Evolutionary conservation across 2,329 filamentous ascomycete species (phyloP).

Genomic region (Daldinia eschscholtzii): DNA sequence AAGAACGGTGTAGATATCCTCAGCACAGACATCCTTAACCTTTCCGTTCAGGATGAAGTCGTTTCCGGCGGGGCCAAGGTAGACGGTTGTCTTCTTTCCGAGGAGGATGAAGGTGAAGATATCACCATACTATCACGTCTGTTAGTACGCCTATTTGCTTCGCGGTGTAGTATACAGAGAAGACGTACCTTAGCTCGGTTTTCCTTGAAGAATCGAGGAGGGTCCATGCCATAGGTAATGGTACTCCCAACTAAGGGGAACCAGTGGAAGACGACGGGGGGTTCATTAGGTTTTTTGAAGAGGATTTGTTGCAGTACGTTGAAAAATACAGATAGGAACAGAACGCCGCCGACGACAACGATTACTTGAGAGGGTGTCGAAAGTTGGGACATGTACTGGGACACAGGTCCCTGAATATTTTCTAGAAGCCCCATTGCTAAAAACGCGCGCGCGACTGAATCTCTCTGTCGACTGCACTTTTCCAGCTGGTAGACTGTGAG

Average conservation of each 20-base stretch:
- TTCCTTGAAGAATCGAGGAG: conserved; percentile 85
- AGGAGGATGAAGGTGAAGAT: conserved; percentile 91
- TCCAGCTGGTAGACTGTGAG: conserved; percentile 11
- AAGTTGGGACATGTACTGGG: conserved; percentile 64
- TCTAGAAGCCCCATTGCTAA: conserved; percentile 68
- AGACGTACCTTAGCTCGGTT: conserved; percentile 77
- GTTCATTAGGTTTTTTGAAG: conserved; percentile 84
- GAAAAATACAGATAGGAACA: conserved; percentile 72
- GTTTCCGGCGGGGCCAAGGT: conserved; percentile 83
- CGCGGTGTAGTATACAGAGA: not conserved
- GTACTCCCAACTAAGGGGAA: conserved; percentile 90
- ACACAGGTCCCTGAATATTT: conserved; percentile 63
- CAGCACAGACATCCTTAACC: conserved; percentile 87
- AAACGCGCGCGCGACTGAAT: conserved; percentile 25
- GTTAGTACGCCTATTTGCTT: conserved; percentile 14
- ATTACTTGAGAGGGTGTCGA: conserved; percentile 62
- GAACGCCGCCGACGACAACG: conserved; percentile 58
- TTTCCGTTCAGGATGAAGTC: conserved; percentile 94
- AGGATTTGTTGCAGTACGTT: conserved; percentile 86
- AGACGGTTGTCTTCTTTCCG: conserved; percentile 90
- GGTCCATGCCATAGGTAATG: conserved; percentile 94
- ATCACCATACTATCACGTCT: conserved; percentile 76
- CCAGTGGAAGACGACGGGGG: conserved; percentile 84
- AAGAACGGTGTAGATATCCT: conserved; percentile 88
- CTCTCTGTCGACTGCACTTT: conserved; percentile 21